A percentile compares a stretch with the other conserved stretches of the same genome.
phyloP scores from a whole-genome alignment of 2,329 filamentous ascomycete species.

The Talaromyces sp. region DNA sequence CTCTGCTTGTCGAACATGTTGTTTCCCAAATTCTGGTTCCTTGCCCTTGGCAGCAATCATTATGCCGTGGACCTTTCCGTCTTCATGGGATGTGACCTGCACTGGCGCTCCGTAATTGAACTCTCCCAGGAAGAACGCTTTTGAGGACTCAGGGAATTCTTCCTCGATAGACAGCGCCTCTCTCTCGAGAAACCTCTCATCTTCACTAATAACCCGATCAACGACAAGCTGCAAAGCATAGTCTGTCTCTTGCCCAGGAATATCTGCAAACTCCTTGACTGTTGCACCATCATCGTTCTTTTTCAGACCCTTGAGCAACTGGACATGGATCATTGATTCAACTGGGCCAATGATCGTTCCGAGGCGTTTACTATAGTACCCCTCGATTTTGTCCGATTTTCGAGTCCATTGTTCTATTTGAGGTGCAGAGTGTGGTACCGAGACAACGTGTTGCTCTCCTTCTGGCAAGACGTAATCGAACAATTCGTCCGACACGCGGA shows the following conservation, averaged over 20 bases:
- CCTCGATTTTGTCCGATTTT: constrained; percentile 79
- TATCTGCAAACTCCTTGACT: constrained; percentile 85
- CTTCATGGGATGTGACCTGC: constrained; percentile 70
- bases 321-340: constrained; percentile 84
- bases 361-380: constrained; percentile 82
- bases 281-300: constrained; percentile 90
- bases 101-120: constrained; percentile 87
- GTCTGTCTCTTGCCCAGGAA: constrained; percentile 79
- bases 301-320: constrained; percentile 84
- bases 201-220: constrained; percentile 82
- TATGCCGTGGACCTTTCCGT: constrained; percentile 72
- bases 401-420: constrained; percentile 81
- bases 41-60: constrained; percentile 68
- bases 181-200: constrained; percentile 88
- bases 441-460: constrained; percentile 61
- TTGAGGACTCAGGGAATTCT: constrained; percentile 79
- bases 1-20: constrained; percentile 69
- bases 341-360: constrained; percentile 83
- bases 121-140: constrained; percentile 90
- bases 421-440: constrained; percentile 66
- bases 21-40: constrained; percentile 76
- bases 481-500: constrained; percentile 85
- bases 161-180: constrained; percentile 83
- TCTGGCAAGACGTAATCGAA: constrained; percentile 77
- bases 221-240: constrained; percentile 91